Evolutionary conservation across 495 filamentous ascomycete genomes (phyloP).

Genomic region (Neurospora hispaniola): DNA sequence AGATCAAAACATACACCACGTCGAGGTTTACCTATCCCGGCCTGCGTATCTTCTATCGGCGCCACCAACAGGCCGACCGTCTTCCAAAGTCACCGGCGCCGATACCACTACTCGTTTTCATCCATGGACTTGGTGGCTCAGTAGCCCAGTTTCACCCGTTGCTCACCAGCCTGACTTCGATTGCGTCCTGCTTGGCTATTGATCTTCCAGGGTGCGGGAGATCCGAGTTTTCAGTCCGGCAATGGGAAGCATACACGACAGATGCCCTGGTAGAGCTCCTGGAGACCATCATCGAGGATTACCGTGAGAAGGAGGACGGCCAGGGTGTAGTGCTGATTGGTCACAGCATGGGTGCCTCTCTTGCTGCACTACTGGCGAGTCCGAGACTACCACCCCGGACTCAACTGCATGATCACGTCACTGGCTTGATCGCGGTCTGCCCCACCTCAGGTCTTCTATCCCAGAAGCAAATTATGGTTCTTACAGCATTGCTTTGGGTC

Average conservation of each 20-base stretch:
- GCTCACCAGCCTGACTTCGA: slow-evolving; percentile 69
- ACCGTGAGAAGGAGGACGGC: slow-evolving; percentile 51
- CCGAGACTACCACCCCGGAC: slow-evolving; percentile 35
- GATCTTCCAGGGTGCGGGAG: slow-evolving; percentile 84
- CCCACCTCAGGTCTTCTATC: slow-evolving; percentile 55
- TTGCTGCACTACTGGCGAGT: slow-evolving; percentile 65
- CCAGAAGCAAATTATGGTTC: slow-evolving; percentile 37
- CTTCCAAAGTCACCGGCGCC: slow-evolving; percentile 61
- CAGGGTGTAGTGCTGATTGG: slow-evolving; percentile 75
- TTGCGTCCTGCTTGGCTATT: slow-evolving; percentile 80
- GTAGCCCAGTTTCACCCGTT: slow-evolving; percentile 78
- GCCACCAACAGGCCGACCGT: slow-evolving; percentile 68
- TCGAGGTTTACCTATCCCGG: slow-evolving; percentile 58
- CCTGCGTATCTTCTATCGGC: slow-evolving; percentile 73
- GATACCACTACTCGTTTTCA: slow-evolving; percentile 77
- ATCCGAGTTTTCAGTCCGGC: slow-evolving; percentile 56
- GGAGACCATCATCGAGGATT: slow-evolving; percentile 56
- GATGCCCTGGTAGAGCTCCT: slow-evolving; percentile 67
- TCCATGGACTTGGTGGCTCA: slow-evolving; percentile 86
- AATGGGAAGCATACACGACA: slow-evolving; percentile 71
- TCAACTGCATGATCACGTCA: slow-evolving; percentile 48
- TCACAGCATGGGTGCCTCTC: slow-evolving; percentile 79
- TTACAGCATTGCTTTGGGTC: slow-evolving; percentile 50
- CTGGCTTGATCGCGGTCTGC: slow-evolving; percentile 72
- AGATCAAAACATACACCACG: slow-evolving; percentile 60